Percentiles rank a stretch among this genome's conserved stretches.
These are phyloP conservation scores for Penicillium robsamsonii DNA, from an alignment of 495 filamentous ascomycete species.

Conservation along the genomic window DNA sequence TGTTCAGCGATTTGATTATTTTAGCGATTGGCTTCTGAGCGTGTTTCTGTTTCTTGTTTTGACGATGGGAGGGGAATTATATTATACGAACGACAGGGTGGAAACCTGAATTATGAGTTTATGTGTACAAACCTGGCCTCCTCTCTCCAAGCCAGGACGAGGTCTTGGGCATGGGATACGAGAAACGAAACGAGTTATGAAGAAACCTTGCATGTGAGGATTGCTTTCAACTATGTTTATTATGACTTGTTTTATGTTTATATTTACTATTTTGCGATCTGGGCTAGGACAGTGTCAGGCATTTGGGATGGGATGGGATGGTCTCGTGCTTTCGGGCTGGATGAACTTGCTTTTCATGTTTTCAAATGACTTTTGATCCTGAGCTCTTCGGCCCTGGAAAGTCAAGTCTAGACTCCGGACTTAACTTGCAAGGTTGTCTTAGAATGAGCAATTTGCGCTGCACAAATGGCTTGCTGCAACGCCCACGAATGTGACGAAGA, in stretches of 20 bases:
- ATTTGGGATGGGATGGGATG: not conserved
- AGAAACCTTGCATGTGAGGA: slow-evolving; percentile 6
- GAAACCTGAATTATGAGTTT: slow-evolving; percentile 4
- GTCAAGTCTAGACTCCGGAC: not conserved
- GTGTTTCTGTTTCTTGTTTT: slow-evolving; percentile 10
- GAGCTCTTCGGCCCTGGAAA: not conserved
- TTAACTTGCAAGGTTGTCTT: slow-evolving; percentile 11
- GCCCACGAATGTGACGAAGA: slow-evolving; percentile 20
- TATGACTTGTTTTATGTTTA: slow-evolving; percentile 6
- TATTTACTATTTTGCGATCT: slow-evolving; percentile 1
- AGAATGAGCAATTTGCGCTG: slow-evolving; percentile 4
- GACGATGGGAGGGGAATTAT: not conserved
- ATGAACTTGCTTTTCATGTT: slow-evolving; percentile 2
- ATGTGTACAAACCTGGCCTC: slow-evolving; percentile 8
- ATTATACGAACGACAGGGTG: slow-evolving; percentile 9
- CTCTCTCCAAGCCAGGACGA: not conserved
- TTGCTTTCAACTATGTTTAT: slow-evolving; percentile 9
- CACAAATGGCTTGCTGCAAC: slow-evolving; percentile 23
- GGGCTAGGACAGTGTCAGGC: not conserved
- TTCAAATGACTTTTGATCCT: not conserved
- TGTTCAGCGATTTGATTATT: slow-evolving; percentile 12
- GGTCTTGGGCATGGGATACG: not conserved
- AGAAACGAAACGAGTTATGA: slow-evolving; percentile 16
- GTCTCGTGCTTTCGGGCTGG: not conserved
- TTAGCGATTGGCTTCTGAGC: slow-evolving; percentile 14